Base-by-base conservation (phyloP, 164 flowering plant species). In the Nelumbo lutea region DNA sequence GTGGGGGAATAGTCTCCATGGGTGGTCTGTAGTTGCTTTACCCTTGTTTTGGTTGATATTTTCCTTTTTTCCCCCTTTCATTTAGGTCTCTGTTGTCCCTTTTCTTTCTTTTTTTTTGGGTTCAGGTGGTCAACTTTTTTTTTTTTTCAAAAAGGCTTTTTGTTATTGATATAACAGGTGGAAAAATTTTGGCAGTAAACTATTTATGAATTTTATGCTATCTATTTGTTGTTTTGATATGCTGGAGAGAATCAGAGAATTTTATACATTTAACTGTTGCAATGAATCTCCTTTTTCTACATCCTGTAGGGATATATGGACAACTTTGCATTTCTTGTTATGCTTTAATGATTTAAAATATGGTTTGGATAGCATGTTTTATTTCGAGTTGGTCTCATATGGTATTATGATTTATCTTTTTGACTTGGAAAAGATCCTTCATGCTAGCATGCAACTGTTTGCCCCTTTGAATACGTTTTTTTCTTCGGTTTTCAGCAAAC, bases 401-500 rank as follows among this genome's bases (percentile, higher is more conserved):
- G 8, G 9, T 8, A 50, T 27, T 27, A 27, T 27, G 27, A 27
- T 8, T 45, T 45, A 65, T 5, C 40, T 11, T 14, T 39, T 42
- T 48, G 11, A 10, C n/a, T 27, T 15, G 56, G 57, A 48, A 15
- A 65, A 48, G 14, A 65, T 27, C 39, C 27, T 27, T 5, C n/a
- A 48, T 59, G 41, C 47, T 14, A 45, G 3, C 55, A 51, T 69
- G 59, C 27, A 62, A 11, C 48, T 69, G 13, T 4, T 64, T 64
- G 46, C 15, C 41, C 41, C 68, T 56, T 0, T 5, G 41, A 72
- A 59, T 46, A 53, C 59, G 42, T 42, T 61, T 43, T 56, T 44
- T 70, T 60, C 65, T 7, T 65, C 74, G 61, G 5, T 68, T 76
- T 73, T 61, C 98, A 95, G 99, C 87, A 95, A 95, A 81, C 96